Evolutionary conservation across 495 filamentous ascomycete species (phyloP).

Genomic region (Penicillium taxi): DNA sequence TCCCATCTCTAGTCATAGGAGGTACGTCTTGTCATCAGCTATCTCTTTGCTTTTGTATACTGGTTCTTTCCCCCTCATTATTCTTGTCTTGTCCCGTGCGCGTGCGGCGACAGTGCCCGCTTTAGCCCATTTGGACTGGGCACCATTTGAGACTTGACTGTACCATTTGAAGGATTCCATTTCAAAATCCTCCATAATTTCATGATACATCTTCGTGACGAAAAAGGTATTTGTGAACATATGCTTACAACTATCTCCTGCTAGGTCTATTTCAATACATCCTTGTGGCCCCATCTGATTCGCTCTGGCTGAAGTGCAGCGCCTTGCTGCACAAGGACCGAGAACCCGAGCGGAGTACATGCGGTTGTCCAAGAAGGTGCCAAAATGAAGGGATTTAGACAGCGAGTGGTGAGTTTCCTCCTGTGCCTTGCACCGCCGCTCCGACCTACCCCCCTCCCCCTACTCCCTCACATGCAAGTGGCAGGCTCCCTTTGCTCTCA

Average conservation of each 20-base stretch:
- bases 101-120: constrained; percentile 18
- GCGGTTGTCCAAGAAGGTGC: constrained; percentile 51
- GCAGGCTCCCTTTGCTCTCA: constrained; percentile 7
- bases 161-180: neutral
- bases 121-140: constrained; percentile 3
- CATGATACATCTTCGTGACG: too few species aligned
- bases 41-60: constrained; percentile 4
- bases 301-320: constrained; percentile 37
- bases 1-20: constrained; percentile 7
- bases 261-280: constrained; percentile 22
- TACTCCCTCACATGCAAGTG: constrained; percentile 10
- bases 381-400: constrained; percentile 95
- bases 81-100: constrained; percentile 20
- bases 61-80: constrained; percentile 3
- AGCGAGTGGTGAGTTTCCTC: constrained; percentile 77
- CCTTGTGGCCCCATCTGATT: constrained; percentile 19
- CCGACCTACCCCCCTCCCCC: constrained; percentile 8
- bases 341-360: constrained; percentile 41
- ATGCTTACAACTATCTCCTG: constrained; percentile 25
- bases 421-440: constrained; percentile 14
- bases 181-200: neutral
- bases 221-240: constrained; percentile 6
- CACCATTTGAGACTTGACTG: constrained; percentile 10
- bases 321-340: constrained; percentile 28
- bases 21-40: constrained; percentile 12